A percentile compares a stretch with the other conserved stretches of the same genome.
These are phyloP conservation scores for Nothophoma quercina DNA, from an alignment of 2,329 filamentous ascomycete species.

Conservation along the genomic window DNA sequence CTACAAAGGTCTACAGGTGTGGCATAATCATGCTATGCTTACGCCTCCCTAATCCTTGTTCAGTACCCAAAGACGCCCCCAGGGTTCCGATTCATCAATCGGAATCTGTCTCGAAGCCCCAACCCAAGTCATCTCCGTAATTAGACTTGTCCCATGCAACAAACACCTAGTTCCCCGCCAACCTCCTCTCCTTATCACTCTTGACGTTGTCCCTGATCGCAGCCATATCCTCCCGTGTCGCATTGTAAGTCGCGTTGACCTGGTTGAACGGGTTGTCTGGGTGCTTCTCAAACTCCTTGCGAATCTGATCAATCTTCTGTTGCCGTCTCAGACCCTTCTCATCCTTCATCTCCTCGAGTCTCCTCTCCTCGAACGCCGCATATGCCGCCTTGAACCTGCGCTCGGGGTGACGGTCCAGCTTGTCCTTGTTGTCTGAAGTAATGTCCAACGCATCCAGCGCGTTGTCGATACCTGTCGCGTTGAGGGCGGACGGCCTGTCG, in stretches of 20 bases:
- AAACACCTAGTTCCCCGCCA: constrained; percentile 47
- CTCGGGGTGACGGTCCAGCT: constrained; percentile 90
- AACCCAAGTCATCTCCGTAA: too few species aligned
- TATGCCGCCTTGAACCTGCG: constrained; percentile 86
- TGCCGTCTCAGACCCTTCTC: constrained; percentile 83
- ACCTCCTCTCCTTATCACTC: constrained; percentile 75
- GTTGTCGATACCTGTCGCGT: constrained; percentile 90
- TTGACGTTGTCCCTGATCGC: constrained; percentile 72
- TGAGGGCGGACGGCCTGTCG: constrained; percentile 65
- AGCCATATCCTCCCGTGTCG: constrained; percentile 77
- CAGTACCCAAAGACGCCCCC: too few species aligned
- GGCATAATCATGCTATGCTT: too few species aligned
- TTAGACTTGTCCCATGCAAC: too few species aligned
- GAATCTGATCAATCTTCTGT: constrained; percentile 83
- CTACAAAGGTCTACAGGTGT: too few species aligned
- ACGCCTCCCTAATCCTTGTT: too few species aligned
- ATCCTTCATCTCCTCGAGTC: constrained; percentile 83
- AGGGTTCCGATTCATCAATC: too few species aligned
- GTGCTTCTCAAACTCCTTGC: constrained; percentile 94
- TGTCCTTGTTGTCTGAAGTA: constrained; percentile 65
- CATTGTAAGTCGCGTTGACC: constrained; percentile 77
- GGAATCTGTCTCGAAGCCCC: too few species aligned
- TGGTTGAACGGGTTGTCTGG: constrained; percentile 97
- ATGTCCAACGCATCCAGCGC: constrained; percentile 86
- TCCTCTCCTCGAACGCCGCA: constrained; percentile 79